Conservation (phyloP, 2,329 filamentous ascomycete species). For the Cytospora chrysosperma region DNA sequence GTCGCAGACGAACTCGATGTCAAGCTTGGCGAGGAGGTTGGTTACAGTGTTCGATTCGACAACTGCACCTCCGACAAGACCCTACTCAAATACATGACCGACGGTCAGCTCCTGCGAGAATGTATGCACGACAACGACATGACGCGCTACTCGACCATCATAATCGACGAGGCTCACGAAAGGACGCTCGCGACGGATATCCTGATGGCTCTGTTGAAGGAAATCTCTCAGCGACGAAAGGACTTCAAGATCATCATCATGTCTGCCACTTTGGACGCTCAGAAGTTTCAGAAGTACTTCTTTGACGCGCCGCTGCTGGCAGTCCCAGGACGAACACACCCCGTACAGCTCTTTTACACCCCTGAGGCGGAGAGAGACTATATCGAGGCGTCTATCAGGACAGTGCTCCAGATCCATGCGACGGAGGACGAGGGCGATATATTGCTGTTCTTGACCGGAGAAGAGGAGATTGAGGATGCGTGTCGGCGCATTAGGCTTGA, state of each 20-base stretch:
- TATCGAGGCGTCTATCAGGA: constrained; percentile 90
- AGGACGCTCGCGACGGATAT: constrained; percentile 96
- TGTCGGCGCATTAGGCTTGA: constrained; percentile 89
- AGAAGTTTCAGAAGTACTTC: constrained; percentile 98
- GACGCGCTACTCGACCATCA: constrained; percentile 92
- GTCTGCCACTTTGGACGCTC: constrained; percentile 94
- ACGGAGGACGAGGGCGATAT: constrained; percentile 91
- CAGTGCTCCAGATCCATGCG: constrained; percentile 94
- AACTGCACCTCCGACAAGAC: constrained; percentile 88
- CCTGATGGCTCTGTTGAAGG: constrained; percentile 93
- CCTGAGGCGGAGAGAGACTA: constrained; percentile 95
- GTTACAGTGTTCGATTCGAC: constrained; percentile 98
- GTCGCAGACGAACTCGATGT: constrained; percentile 97
- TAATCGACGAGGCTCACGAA: constrained; percentile 98
- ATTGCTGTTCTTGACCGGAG: constrained; percentile 90
- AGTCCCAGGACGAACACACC: constrained; percentile 91
- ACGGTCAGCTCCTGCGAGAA: constrained; percentile 96
- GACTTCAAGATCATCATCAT: constrained; percentile 99
- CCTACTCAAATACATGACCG: constrained; percentile 98
- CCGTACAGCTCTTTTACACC: constrained; percentile 98
- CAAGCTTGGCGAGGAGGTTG: constrained; percentile 86
- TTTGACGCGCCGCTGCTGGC: constrained; percentile 89
- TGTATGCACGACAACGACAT: constrained; percentile 95
- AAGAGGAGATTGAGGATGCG: constrained; percentile 98
- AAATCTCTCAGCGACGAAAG: constrained; percentile 74